Evolutionary conservation across 2,329 filamentous ascomycete species (phyloP).

Genomic region (Tolypocladium album): DNA sequence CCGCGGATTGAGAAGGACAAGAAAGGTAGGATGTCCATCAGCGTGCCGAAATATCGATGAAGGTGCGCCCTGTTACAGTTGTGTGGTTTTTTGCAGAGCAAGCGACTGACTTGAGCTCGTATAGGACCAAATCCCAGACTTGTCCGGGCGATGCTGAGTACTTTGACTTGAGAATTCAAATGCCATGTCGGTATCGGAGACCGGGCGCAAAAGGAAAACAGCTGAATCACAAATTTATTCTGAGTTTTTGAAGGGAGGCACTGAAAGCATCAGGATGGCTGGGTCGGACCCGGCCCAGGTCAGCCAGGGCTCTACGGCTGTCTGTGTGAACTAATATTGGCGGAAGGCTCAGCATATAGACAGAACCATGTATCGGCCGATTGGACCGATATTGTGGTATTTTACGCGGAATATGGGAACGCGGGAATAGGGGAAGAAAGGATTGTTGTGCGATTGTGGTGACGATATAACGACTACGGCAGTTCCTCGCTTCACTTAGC

Average conservation of each 20-base stretch:
- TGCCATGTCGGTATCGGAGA: neutral
- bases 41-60: constrained; percentile 60
- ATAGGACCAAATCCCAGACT: constrained; percentile 53
- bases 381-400: neutral
- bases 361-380: neutral
- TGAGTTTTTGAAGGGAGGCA: neutral
- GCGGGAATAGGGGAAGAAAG: neutral
- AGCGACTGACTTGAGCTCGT: constrained; percentile 19
- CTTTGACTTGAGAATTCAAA: constrained; percentile 45
- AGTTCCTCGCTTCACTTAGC: neutral
- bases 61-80: constrained; percentile 30
- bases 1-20: constrained; percentile 76
- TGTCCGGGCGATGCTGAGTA: constrained; percentile 60
- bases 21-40: constrained; percentile 92
- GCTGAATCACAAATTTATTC: neutral
- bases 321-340: neutral
- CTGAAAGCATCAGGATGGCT: neutral
- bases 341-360: neutral
- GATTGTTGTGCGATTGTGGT: neutral
- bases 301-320: neutral
- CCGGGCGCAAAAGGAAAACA: neutral
- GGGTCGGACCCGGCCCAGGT: neutral
- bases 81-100: constrained; percentile 4
- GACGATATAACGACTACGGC: neutral
- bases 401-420: neutral